These are phyloP conservation scores for Russula sp. DNA, from an alignment of 768 basidiomycete species.

Conservation along the genomic window DNA sequence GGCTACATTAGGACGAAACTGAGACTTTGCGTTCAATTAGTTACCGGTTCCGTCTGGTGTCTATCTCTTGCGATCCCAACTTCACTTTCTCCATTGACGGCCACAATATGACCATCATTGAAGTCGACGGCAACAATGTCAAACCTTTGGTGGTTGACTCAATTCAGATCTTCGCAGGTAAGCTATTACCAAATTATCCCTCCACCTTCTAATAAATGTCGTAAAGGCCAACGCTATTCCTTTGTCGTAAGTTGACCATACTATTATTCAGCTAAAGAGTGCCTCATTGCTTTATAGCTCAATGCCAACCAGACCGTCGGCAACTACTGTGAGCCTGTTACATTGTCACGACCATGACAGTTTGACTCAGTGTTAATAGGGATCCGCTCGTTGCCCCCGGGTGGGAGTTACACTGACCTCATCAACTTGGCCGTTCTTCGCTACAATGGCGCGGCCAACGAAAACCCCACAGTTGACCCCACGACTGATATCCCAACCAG, in stretches of 20 bases:
- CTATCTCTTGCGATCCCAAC: slow-evolving; percentile 22
- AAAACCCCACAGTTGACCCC: slow-evolving; percentile 18
- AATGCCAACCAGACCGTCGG: slow-evolving; percentile 2
- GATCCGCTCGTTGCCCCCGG: slow-evolving; percentile 11
- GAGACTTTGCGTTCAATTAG: not conserved
- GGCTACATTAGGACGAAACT: not conserved
- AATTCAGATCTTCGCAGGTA: slow-evolving; percentile 22
- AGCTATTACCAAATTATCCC: not conserved
- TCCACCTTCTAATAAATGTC: not conserved
- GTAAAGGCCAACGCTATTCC: slow-evolving; percentile 25
- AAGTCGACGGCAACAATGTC: slow-evolving; percentile 23
- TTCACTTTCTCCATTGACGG: slow-evolving; percentile 24
- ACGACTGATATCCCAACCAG: slow-evolving; percentile 2
- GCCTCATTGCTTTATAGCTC: slow-evolving; percentile 3
- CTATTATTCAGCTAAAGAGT: not conserved
- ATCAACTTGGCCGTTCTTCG: slow-evolving; percentile 25
- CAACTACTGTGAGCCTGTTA: slow-evolving; percentile 16
- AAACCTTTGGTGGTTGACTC: slow-evolving; percentile 23
- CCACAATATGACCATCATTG: slow-evolving; percentile 24
- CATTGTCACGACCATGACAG: not conserved
- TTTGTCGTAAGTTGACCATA: slow-evolving; percentile 13
- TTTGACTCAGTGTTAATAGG: not conserved
- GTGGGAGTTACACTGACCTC: not conserved
- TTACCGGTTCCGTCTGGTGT: slow-evolving; percentile 21
- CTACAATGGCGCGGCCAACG: slow-evolving; percentile 21